Conservation (phyloP, 345 rosid genomes). For the Acer saccharum region DNA sequence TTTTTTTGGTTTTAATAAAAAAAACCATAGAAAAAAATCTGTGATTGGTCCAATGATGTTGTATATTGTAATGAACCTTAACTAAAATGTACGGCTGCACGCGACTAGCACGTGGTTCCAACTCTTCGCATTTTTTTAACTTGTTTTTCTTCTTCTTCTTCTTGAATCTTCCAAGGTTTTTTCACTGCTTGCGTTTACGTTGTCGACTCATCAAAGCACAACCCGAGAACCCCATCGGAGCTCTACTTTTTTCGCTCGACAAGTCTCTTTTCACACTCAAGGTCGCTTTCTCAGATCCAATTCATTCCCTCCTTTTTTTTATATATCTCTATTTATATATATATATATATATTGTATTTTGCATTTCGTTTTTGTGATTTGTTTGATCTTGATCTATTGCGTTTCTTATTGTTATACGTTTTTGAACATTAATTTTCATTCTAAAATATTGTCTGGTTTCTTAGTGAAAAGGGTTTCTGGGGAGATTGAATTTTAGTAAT, state of each 20-base stretch:
- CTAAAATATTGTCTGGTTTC: background rate
- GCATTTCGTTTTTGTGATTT: background rate
- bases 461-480: background rate
- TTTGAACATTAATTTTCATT: background rate
- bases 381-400: constrained; percentile 2
- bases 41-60: background rate
- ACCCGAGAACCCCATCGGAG: background rate
- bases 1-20: no score
- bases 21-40: background rate
- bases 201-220: background rate
- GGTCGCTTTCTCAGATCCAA: constrained; percentile 19
- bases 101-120: constrained; percentile 8
- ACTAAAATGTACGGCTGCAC: background rate
- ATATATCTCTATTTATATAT: no score
- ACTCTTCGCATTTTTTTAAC: background rate
- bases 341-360: no score
- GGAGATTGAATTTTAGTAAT: background rate
- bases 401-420: background rate
- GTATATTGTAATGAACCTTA: background rate
- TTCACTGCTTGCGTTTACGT: background rate
- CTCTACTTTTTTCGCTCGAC: background rate
- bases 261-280: background rate
- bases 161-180: no score
- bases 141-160: background rate
- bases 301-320: background rate